phyloP scores from a whole-genome alignment of 169 alveolate species.

The Perkinsus marinus region DNA sequence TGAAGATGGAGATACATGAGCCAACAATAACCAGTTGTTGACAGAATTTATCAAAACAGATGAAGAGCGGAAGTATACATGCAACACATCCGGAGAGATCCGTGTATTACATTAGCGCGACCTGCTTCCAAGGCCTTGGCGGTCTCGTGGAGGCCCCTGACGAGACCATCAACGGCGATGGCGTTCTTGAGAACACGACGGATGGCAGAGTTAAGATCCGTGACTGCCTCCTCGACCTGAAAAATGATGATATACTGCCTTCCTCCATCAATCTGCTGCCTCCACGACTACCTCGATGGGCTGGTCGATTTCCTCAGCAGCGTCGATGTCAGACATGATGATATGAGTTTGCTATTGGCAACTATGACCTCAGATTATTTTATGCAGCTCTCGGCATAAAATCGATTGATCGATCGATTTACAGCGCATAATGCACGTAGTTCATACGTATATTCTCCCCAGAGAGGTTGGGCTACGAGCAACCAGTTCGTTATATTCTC shows the following conservation, averaged over 20 bases:
- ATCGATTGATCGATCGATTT: background rate
- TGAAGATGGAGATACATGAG: background rate
- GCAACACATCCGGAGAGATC: no score
- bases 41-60: no score
- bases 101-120: slow-evolving; percentile 45
- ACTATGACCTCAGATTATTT: background rate
- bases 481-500: no score
- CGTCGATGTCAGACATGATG: background rate
- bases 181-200: slow-evolving; percentile 62
- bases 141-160: slow-evolving; percentile 83
- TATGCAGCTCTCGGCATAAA: background rate
- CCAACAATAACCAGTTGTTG: no score
- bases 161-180: slow-evolving; percentile 74
- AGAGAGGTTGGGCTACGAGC: no score
- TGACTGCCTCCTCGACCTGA: slow-evolving; percentile 20
- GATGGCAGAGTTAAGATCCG: slow-evolving; percentile 23
- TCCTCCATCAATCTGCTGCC: background rate
- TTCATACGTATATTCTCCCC: no score
- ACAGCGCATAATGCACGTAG: background rate
- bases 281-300: background rate
- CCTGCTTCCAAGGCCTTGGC: slow-evolving; percentile 80
- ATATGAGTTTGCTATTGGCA: background rate
- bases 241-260: background rate
- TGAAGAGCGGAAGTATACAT: no score
- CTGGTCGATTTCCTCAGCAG: background rate